Evolutionary conservation across 1,139 yeast genomes (phyloP).

Genomic region (Sugiyamaella neomexicana): DNA sequence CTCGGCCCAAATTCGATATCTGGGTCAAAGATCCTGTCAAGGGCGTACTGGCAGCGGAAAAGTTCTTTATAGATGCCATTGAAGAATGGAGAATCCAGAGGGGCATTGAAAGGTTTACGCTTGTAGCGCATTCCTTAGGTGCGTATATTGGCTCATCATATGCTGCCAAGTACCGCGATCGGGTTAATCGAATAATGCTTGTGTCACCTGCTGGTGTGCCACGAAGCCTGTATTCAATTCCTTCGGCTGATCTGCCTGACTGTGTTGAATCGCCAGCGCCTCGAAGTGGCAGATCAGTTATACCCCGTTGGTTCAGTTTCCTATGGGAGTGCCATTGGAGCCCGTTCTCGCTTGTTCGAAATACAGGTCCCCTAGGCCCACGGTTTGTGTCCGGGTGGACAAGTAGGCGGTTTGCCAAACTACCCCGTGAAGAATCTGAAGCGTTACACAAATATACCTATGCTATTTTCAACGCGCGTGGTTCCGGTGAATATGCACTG

Average conservation of each 20-base stretch:
- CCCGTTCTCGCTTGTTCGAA: constrained; percentile 44
- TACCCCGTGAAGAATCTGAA: constrained; percentile 33
- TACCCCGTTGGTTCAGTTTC: constrained; percentile 38
- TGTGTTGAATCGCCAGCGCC: constrained; percentile 18
- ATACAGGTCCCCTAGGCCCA: constrained; percentile 45
- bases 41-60: constrained; percentile 54
- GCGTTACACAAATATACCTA: constrained; percentile 58
- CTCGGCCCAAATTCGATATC: constrained; percentile 55
- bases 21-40: constrained; percentile 31
- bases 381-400: constrained; percentile 46
- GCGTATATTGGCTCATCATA: constrained; percentile 84
- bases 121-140: constrained; percentile 92
- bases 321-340: constrained; percentile 45
- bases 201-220: constrained; percentile 87
- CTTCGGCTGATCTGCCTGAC: constrained; percentile 26
- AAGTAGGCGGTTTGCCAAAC: constrained; percentile 41
- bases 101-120: constrained; percentile 53
- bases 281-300: constrained; percentile 12
- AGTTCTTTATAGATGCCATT: constrained; percentile 75
- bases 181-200: constrained; percentile 64
- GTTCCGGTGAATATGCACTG: constrained; percentile 65
- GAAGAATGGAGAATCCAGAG: constrained; percentile 77
- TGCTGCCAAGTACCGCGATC: constrained; percentile 68
- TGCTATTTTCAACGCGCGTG: constrained; percentile 58
- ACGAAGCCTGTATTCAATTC: constrained; percentile 37